phyloP scores from a whole-genome alignment of 2,329 filamentous ascomycete genomes.

The Talaromyces sp. region DNA sequence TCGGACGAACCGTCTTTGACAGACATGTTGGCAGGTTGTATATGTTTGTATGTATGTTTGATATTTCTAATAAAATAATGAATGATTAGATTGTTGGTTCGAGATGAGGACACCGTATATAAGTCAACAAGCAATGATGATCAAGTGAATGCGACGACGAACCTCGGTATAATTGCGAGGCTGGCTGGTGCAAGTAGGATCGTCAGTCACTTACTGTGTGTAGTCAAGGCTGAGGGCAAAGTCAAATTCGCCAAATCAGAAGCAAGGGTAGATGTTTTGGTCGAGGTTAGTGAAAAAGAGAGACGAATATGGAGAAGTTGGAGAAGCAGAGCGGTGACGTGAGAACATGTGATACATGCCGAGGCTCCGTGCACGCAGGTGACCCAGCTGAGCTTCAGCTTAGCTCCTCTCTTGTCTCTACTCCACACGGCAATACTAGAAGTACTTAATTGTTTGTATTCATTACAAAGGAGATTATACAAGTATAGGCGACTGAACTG shows the following conservation, averaged over 20 bases:
- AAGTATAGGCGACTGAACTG: conserved; percentile 7
- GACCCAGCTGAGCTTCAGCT: no score
- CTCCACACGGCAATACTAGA: background rate
- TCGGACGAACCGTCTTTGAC: conserved; percentile 67
- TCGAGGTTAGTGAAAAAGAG: background rate
- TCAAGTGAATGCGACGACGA: background rate
- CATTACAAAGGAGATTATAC: background rate
- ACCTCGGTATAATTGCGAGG: background rate
- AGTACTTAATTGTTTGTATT: background rate
- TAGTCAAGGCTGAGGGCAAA: background rate
- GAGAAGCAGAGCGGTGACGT: conserved; percentile 8
- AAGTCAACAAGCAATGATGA: background rate
- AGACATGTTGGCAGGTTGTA: conserved; percentile 54
- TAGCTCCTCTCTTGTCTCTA: background rate
- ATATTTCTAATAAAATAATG: background rate
- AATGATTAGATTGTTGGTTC: background rate
- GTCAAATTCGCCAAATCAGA: background rate
- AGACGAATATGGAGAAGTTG: conserved; percentile 9
- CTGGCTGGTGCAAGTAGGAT: background rate
- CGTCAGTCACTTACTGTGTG: background rate
- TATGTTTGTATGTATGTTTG: background rate
- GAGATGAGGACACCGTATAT: conserved; percentile 1
- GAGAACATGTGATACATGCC: conserved; percentile 6
- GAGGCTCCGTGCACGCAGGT: background rate
- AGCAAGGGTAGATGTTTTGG: background rate